Base-by-base conservation (phyloP, 2,329 filamentous ascomycete species). In the Thelonectria discophora region DNA sequence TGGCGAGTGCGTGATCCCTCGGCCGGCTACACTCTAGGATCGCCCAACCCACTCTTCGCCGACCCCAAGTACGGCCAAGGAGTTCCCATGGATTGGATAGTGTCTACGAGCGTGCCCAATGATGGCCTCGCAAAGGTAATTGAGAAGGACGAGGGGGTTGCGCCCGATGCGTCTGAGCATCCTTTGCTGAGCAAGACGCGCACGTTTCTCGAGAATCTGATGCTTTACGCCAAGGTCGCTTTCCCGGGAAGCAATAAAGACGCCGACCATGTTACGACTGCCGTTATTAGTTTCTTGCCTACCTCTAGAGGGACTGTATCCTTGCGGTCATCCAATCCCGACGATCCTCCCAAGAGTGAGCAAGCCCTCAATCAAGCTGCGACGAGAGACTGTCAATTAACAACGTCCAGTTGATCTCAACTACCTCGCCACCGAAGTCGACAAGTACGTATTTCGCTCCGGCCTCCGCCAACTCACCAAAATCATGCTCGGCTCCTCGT, bases 41-140 rank as follows among this genome's bases (percentile, higher is more conserved):
- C 78, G 0, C 37, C 66, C 1, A 79, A 78, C 39, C 72, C 76
- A 3, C 53, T 75, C 9, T 79, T 78, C 59, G 66, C 60, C 1
- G 64, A 75, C 50, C 74, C 76, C 0, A 75, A 78, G 18, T 81
- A 79, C 61, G 55, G 65, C 1, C 61, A 75, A 43, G 79, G 78
- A 1, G 63, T 71, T 4, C 78, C 78, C 0, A 55, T 71, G 46
- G 77, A 81, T 64, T 81, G 77, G 66, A 68, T 78, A 12, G 73
- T 75, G 8, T 73, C 69, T 1, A 70, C 67, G 0, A 65, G 65
- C 18, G 65, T 77, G 3, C 60, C 67, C 9, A 69, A 67, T 13
- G 65, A 75, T 0, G 72, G 71, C 0, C 72, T 79, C 3, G 62
- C 60, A 5, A 60, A 63, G 13, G 77, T 76, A 3, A 75, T 78